Evolutionary conservation across 345 rosid genomes (phyloP).

Genomic region (Citrus sinensis): DNA sequence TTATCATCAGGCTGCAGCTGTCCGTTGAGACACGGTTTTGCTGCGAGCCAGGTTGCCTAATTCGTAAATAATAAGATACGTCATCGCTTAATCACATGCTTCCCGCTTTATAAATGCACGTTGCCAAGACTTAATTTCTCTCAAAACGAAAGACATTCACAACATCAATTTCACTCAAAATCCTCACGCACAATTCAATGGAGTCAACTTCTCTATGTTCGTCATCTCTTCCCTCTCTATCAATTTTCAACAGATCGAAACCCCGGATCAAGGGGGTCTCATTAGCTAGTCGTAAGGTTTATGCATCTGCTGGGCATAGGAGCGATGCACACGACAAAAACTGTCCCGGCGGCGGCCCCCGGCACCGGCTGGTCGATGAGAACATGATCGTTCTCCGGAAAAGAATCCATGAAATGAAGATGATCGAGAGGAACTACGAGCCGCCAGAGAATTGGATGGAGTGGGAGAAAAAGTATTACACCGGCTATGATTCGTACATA

Average conservation of each 20-base stretch:
- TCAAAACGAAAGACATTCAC: background rate
- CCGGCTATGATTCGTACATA: slow-evolving; percentile 42
- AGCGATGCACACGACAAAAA: background rate
- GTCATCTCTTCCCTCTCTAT: background rate
- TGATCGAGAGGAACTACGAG: slow-evolving; percentile 63
- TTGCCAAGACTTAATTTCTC: background rate
- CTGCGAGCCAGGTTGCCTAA: background rate
- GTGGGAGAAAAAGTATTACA: slow-evolving; percentile 64
- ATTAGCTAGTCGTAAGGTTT: background rate
- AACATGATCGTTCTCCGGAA: slow-evolving; percentile 59
- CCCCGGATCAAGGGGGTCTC: background rate
- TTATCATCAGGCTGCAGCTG: background rate
- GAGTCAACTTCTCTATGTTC: background rate
- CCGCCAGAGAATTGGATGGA: slow-evolving; percentile 66
- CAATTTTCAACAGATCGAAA: background rate
- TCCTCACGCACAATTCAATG: background rate
- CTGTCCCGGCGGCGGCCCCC: background rate
- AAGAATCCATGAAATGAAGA: slow-evolving; percentile 58
- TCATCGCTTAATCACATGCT: background rate
- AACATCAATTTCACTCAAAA: background rate
- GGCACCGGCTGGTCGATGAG: slow-evolving; percentile 41
- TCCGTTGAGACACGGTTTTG: slow-evolving; percentile 1
- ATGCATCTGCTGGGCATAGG: background rate
- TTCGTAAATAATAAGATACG: background rate
- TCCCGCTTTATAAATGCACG: background rate